Percentiles rank a stretch among this genome's conserved stretches.
phyloP scores from a whole-genome alignment of 2,329 filamentous ascomycete genomes.

The Neopestalotiopsis clavispora region DNA sequence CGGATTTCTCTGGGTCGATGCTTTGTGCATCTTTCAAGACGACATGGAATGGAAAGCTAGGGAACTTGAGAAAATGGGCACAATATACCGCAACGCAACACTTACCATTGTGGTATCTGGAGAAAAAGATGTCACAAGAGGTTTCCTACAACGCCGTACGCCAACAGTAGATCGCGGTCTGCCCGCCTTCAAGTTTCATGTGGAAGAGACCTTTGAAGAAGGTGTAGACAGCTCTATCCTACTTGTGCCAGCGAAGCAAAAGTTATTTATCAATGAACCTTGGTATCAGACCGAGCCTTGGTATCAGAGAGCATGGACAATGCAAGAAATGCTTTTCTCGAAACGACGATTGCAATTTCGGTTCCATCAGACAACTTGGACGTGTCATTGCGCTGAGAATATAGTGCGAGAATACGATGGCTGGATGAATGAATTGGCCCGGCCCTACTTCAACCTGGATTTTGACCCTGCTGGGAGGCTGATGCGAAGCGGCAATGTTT shows the following conservation, averaged over 20 bases:
- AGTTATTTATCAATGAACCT: too few relatives aligned
- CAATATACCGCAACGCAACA: conserved; percentile 6
- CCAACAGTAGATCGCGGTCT: background rate
- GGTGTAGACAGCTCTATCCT: too few relatives aligned
- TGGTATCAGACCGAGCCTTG: background rate
- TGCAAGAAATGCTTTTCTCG: conserved; percentile 19
- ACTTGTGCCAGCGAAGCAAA: too few relatives aligned
- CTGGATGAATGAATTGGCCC: background rate
- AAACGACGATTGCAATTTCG: conserved; percentile 12
- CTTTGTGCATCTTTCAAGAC: conserved; percentile 17
- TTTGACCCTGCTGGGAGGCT: too few relatives aligned
- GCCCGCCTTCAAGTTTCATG: background rate
- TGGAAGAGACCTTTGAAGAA: background rate
- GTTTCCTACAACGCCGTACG: conserved; percentile 2
- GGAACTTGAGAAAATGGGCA: conserved; percentile 8
- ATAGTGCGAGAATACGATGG: background rate
- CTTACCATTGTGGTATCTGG: conserved; percentile 14
- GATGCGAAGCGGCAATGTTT: too few relatives aligned
- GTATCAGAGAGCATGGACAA: conserved; percentile 22
- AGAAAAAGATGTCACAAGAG: conserved; percentile 6
- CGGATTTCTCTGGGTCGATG: conserved; percentile 12
- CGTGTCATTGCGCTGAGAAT: background rate
- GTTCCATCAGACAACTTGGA: conserved; percentile 8
- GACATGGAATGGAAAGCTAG: background rate
- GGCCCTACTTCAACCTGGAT: too few relatives aligned